Percentiles rank a stretch among this genome's conserved stretches.
Evolutionary conservation across 805 yeast species (phyloP).

Genomic region (Barnettozyma sucrosica): DNA sequence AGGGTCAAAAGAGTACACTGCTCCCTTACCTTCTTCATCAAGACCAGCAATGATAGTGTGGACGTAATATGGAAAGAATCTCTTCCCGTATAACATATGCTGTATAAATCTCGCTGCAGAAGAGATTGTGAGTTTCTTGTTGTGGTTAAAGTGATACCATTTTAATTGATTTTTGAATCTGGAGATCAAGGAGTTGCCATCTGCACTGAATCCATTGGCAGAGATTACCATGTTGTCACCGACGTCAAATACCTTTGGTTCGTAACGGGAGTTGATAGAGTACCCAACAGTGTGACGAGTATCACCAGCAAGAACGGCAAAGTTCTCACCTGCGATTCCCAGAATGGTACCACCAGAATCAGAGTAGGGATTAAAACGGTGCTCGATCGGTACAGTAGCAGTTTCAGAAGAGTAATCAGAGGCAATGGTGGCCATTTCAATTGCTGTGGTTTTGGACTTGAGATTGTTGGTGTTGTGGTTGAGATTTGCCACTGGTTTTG

Average conservation of each 20-base stretch:
- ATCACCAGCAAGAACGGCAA: constrained; percentile 95
- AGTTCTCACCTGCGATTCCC: constrained; percentile 97
- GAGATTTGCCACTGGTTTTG: constrained; percentile 1
- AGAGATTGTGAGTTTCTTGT: constrained; percentile 58
- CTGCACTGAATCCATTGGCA: constrained; percentile 96
- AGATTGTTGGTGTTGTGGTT: neutral
- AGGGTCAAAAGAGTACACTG: constrained; percentile 94
- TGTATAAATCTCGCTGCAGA: constrained; percentile 90
- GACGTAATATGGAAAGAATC: constrained; percentile 96
- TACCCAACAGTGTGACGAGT: constrained; percentile 96
- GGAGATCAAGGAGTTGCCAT: constrained; percentile 78
- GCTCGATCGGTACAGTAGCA: constrained; percentile 65
- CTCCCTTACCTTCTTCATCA: constrained; percentile 82
- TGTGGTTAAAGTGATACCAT: constrained; percentile 92
- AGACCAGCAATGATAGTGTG: constrained; percentile 93
- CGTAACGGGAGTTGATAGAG: constrained; percentile 86
- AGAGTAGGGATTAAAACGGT: constrained; percentile 85
- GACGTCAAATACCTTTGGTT: constrained; percentile 81
- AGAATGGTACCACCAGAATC: constrained; percentile 96
- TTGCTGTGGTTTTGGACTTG: neutral
- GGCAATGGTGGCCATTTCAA: neutral
- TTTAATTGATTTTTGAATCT: constrained; percentile 58
- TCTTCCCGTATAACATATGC: constrained; percentile 83
- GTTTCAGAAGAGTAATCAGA: constrained; percentile 1
- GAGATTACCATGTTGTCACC: constrained; percentile 85